A percentile compares a stretch with the other conserved stretches of the same genome.
phyloP scores from a whole-genome alignment of 2,329 filamentous ascomycete genomes.

The Ophiostoma australiae region DNA sequence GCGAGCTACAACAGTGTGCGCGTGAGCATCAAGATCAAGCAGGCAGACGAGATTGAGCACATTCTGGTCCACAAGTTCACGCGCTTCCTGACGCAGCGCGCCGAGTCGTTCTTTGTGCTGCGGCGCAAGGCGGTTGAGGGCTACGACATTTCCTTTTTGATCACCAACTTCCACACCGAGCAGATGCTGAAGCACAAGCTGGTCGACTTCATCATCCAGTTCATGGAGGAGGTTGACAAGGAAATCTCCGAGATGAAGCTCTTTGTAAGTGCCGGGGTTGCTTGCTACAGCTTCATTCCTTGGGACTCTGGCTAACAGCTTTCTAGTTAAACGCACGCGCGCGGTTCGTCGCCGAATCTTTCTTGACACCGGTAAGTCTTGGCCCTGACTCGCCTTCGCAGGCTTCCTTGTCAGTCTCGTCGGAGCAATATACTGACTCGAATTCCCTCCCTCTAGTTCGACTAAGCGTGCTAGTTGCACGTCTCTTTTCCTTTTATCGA shows the following conservation, averaged over 20 bases:
- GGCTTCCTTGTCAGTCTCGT: neutral
- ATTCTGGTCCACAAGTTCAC: constrained; percentile 99
- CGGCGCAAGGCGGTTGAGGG: constrained; percentile 95
- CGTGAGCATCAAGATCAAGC: constrained; percentile 98
- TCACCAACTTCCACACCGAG: constrained; percentile 98
- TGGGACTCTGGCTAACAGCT: constrained; percentile 14
- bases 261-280: constrained; percentile 64
- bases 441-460: constrained; percentile 8
- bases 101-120: constrained; percentile 95
- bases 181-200: constrained; percentile 99
- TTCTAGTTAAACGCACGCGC: constrained; percentile 85
- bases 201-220: constrained; percentile 98
- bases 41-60: constrained; percentile 97
- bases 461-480: constrained; percentile 7
- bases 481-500: neutral
- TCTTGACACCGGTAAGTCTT: constrained; percentile 66
- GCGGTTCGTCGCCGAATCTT: constrained; percentile 96
- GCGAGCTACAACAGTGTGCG: constrained; percentile 95
- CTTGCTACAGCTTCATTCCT: neutral
- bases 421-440: neutral
- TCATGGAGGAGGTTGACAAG: constrained; percentile 99
- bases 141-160: constrained; percentile 97
- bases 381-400: neutral
- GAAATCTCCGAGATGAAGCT: constrained; percentile 99
- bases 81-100: constrained; percentile 89